phyloP scores from a whole-genome alignment of 2,329 filamentous ascomycete species.

The Coniella lustricola region DNA sequence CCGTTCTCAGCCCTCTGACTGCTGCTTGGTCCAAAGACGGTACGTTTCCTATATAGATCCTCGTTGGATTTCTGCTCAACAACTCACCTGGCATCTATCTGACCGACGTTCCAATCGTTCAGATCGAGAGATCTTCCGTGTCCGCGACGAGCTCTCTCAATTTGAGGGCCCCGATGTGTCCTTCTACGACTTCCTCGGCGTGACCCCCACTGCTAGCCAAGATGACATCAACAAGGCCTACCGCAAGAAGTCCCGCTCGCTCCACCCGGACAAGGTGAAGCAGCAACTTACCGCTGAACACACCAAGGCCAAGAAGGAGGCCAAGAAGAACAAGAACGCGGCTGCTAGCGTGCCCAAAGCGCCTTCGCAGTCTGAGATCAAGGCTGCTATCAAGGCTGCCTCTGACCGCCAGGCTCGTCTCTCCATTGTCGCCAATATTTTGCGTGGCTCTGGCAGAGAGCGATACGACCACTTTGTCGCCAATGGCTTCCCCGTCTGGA shows the following conservation, averaged over 20 bases:
- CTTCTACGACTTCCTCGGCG: conserved; percentile 91
- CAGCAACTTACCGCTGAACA: conserved; percentile 71
- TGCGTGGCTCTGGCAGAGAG: conserved; percentile 71
- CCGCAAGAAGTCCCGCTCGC: conserved; percentile 72
- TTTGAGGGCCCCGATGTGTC: conserved; percentile 72
- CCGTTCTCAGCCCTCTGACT: conserved; percentile 58
- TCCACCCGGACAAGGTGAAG: conserved; percentile 95
- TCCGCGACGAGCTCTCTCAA: conserved; percentile 76
- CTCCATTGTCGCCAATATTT: conserved; percentile 76
- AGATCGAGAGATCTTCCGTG: conserved; percentile 98
- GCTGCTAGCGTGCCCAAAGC: conserved; percentile 62
- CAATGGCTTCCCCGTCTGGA: conserved; percentile 94
- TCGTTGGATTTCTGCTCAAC: too few species aligned
- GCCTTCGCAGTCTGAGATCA: conserved; percentile 68
- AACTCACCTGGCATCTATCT: conserved; percentile 4
- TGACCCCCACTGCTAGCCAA: conserved; percentile 64
- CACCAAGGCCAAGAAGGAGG: conserved; percentile 43
- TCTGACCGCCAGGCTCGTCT: conserved; percentile 78
- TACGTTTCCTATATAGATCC: conserved; percentile 37
- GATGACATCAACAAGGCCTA: conserved; percentile 93
- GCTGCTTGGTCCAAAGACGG: conserved; percentile 85
- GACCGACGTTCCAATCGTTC: conserved; percentile 7
- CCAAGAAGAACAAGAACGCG: conserved; percentile 47
- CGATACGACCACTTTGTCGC: conserved; percentile 91
- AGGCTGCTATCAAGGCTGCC: conserved; percentile 71